Percentiles rank a stretch among this genome's conserved stretches.
Conservation (phyloP, 306 rosid species). For the Gastrolobium bilobum region DNA sequence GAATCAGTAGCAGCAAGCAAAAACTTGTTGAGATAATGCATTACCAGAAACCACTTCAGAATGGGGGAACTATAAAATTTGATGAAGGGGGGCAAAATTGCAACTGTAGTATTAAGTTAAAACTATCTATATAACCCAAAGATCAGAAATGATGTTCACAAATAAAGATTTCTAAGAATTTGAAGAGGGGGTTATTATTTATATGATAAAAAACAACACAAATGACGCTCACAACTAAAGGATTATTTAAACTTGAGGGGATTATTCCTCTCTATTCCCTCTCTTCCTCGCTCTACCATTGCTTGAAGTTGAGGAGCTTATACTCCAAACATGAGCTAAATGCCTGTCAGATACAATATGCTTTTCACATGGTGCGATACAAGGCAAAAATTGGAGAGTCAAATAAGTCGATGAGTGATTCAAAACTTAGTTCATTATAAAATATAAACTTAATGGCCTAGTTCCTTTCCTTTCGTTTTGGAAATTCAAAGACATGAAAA, state of each 20-base stretch:
- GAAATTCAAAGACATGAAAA: not conserved
- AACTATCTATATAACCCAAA: too few relatives aligned
- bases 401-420: not conserved
- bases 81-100: too few relatives aligned
- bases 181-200: too few relatives aligned
- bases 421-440: not conserved
- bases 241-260: too few relatives aligned
- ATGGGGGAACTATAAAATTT: too few relatives aligned
- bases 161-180: too few relatives aligned
- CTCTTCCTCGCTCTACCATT: too few relatives aligned
- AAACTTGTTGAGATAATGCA: slow-evolving; percentile 5
- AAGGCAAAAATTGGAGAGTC: not conserved
- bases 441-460: not conserved
- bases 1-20: not conserved
- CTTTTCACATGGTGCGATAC: not conserved
- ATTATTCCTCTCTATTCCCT: too few relatives aligned
- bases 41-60: not conserved
- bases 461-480: not conserved
- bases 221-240: too few relatives aligned
- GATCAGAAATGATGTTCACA: too few relatives aligned
- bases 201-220: too few relatives aligned
- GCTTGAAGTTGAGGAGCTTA: not conserved
- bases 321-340: not conserved
- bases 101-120: too few relatives aligned
- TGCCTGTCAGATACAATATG: not conserved